Conservation (phyloP, 805 yeast species). For the Myxozyma vanderwaltii region DNA sequence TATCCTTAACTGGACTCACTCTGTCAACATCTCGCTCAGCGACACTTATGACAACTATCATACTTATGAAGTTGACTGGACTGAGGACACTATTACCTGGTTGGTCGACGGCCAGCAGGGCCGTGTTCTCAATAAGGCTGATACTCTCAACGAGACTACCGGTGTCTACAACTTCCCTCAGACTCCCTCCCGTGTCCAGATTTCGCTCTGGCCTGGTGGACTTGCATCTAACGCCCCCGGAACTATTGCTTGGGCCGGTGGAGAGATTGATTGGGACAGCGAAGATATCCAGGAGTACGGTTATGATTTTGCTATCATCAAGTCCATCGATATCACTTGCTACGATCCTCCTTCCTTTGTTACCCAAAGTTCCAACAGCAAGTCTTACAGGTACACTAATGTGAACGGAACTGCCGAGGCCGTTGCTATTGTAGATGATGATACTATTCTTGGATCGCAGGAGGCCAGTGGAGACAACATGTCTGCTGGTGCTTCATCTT, state of each 20-base stretch:
- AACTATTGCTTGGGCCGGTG: constrained; percentile 79
- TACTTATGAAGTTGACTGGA: constrained; percentile 86
- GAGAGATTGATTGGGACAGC: constrained; percentile 79
- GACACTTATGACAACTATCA: constrained; percentile 69
- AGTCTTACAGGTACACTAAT: constrained; percentile 57
- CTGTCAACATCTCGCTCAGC: constrained; percentile 47
- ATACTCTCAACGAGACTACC: constrained; percentile 64
- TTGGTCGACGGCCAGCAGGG: constrained; percentile 70
- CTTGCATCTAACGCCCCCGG: constrained; percentile 56
- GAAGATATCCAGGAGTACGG: constrained; percentile 73
- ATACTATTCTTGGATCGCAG: constrained; percentile 59
- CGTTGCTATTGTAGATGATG: constrained; percentile 63
- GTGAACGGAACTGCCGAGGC: constrained; percentile 52
- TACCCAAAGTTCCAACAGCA: constrained; percentile 47
- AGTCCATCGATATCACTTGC: constrained; percentile 63
- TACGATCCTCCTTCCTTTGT: constrained; percentile 71
- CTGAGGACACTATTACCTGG: constrained; percentile 65
- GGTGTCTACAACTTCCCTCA: constrained; percentile 86
- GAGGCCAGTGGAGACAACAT: constrained; percentile 71
- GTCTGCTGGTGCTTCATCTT: constrained; percentile 42
- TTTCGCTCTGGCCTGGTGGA: constrained; percentile 57
- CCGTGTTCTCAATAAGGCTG: constrained; percentile 59
- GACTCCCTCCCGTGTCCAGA: constrained; percentile 76
- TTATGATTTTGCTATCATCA: constrained; percentile 71
- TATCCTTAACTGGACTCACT: constrained; percentile 64